These are phyloP conservation scores for Pyrenopolyporus hunteri DNA, from an alignment of 495 filamentous ascomycete species.

Conservation along the genomic window DNA sequence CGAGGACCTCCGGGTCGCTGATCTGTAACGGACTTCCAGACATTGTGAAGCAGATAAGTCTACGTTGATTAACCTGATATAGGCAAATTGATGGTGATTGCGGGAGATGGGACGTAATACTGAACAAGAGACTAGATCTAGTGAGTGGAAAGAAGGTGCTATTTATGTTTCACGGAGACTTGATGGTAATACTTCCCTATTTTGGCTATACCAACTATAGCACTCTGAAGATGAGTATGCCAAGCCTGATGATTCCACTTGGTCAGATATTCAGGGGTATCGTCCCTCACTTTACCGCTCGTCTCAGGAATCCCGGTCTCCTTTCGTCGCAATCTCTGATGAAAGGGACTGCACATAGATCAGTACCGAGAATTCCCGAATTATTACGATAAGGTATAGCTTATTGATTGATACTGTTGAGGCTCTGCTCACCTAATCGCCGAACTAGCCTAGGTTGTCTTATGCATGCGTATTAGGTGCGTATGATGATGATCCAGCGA, in stretches of 20 bases:
- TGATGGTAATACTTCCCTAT: background rate
- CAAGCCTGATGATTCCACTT: too few species aligned
- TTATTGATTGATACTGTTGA: background rate
- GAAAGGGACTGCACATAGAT: background rate
- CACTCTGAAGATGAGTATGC: too few species aligned
- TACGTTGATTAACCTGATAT: background rate
- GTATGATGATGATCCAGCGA: too few species aligned
- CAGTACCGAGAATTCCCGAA: background rate
- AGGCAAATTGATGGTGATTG: background rate
- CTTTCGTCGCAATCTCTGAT: background rate
- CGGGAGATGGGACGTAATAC: background rate
- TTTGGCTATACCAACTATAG: background rate
- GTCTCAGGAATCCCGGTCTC: background rate
- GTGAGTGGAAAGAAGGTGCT: background rate
- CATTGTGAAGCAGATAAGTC: background rate
- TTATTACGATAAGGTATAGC: background rate
- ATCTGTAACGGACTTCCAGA: conserved; percentile 15
- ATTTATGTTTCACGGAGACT: background rate
- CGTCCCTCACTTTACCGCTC: background rate
- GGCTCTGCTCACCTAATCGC: conserved; percentile 1
- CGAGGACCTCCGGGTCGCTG: conserved; percentile 5
- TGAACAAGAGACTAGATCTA: background rate
- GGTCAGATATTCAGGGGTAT: background rate
- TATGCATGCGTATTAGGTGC: background rate
- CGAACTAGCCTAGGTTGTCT: background rate